A percentile compares a stretch with the other conserved stretches of the same genome.
Evolutionary conservation across 2,329 filamentous ascomycete genomes (phyloP).

Genomic region (Hypoxylon sp.): DNA sequence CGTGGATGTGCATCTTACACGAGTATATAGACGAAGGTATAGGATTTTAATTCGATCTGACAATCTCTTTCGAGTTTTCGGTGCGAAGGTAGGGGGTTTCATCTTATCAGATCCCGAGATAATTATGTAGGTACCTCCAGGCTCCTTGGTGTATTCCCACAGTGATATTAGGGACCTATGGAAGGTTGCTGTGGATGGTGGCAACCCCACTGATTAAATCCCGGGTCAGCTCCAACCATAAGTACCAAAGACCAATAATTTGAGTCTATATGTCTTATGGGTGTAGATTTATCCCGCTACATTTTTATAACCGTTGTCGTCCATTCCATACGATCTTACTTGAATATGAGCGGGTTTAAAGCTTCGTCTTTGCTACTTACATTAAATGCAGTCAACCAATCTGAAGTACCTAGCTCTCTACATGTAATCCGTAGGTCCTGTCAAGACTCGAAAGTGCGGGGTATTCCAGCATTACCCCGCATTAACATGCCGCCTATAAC

Average conservation of each 20-base stretch:
- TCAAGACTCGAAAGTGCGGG: background rate
- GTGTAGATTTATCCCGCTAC: no score
- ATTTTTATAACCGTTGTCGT: no score
- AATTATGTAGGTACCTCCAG: background rate
- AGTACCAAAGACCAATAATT: background rate
- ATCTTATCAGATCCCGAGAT: background rate
- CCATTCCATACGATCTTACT: no score
- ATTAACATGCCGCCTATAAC: background rate
- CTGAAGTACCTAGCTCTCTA: no score
- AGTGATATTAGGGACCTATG: background rate
- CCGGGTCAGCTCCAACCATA: background rate
- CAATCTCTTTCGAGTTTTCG: background rate
- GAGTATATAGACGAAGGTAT: background rate
- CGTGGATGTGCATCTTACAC: conserved; percentile 3
- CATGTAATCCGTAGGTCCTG: no score
- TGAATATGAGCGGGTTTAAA: no score
- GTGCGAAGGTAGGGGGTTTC: background rate
- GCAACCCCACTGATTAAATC: background rate
- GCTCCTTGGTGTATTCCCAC: background rate
- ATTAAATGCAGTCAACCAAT: no score
- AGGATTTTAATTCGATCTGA: background rate
- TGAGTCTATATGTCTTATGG: no score
- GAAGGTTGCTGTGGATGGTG: background rate
- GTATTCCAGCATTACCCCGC: conserved; percentile 1
- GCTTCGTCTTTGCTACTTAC: no score